phyloP scores from a whole-genome alignment of 352 stramenopile species.

The Globisporangium carolinianum region DNA sequence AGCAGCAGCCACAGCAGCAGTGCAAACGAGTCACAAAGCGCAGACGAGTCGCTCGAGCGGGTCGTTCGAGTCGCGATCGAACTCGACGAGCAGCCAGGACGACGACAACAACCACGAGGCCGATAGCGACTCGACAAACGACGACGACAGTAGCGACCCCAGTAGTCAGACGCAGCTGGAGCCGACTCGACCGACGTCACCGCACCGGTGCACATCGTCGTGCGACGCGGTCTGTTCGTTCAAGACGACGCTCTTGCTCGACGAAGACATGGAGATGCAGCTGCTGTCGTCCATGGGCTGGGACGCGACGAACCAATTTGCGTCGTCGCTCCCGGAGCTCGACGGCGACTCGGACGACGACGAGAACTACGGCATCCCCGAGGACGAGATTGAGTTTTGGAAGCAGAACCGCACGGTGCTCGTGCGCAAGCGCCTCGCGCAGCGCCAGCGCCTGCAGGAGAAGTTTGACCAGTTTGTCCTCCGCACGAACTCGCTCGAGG shows the following conservation, averaged over 20 bases:
- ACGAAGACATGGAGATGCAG: conserved; percentile 69
- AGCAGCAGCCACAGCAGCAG: conserved; percentile 23
- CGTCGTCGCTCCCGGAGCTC: conserved; percentile 52
- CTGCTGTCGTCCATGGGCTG: conserved; percentile 83
- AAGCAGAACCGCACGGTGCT: conserved; percentile 76
- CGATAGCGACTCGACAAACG: conserved; percentile 8
- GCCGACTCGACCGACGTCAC: conserved; percentile 28
- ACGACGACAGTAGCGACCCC: conserved; percentile 16
- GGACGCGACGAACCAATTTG: conserved; percentile 56
- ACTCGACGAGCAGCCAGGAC: conserved; percentile 21
- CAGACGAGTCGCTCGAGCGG: conserved; percentile 13
- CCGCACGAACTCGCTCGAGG: conserved; percentile 44
- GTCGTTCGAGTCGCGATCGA: conserved; percentile 33
- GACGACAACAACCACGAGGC: not conserved
- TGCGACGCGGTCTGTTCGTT: conserved; percentile 46
- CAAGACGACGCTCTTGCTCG: conserved; percentile 46
- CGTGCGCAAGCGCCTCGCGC: conserved; percentile 64
- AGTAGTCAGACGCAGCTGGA: conserved; percentile 23
- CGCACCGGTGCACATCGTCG: conserved; percentile 39
- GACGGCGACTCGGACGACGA: conserved; percentile 74
- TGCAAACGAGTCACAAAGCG: conserved; percentile 16
- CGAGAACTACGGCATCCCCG: conserved; percentile 71
- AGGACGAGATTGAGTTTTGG: conserved; percentile 84
- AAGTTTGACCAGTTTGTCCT: conserved; percentile 82
- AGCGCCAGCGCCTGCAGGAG: conserved; percentile 81